Percentiles rank a stretch among this genome's conserved stretches.
phyloP scores from a whole-genome alignment of 2,329 filamentous ascomycete species.

The Pseudocercospora eumusae region DNA sequence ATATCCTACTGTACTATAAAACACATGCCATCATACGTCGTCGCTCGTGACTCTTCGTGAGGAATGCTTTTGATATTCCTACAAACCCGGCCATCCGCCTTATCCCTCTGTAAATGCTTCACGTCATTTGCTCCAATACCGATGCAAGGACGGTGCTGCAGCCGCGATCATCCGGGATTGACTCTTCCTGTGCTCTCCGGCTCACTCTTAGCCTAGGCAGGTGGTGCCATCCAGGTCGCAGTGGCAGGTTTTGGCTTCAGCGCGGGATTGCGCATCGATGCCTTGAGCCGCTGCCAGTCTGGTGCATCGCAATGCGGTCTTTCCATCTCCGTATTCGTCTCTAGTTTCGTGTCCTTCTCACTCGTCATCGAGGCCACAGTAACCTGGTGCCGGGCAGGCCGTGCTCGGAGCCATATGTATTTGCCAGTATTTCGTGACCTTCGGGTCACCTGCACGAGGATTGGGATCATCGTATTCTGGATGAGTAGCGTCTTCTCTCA shows the following conservation, averaged over 20 bases:
- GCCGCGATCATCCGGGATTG: background rate
- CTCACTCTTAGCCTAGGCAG: background rate
- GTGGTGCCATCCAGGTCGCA: background rate
- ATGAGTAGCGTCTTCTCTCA: slow-evolving; percentile 53
- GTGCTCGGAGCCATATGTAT: slow-evolving; percentile 45
- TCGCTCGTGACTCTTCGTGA: background rate
- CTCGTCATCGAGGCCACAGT: slow-evolving; percentile 28
- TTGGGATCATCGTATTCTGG: slow-evolving; percentile 39
- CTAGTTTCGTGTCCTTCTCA: slow-evolving; percentile 10
- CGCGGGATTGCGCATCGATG: background rate
- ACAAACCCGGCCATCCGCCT: background rate
- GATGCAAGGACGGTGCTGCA: background rate
- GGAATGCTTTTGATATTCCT: background rate
- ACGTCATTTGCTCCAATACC: background rate
- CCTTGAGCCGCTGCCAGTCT: background rate
- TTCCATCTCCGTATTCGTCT: background rate
- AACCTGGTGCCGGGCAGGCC: slow-evolving; percentile 24
- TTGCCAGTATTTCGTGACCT: slow-evolving; percentile 45
- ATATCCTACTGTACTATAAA: background rate
- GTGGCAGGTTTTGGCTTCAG: background rate
- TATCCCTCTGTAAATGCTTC: background rate
- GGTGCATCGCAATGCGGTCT: background rate
- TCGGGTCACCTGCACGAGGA: slow-evolving; percentile 29
- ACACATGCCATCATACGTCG: background rate
- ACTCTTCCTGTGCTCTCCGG: background rate